A percentile compares a stretch with the other conserved stretches of the same genome.
Evolutionary conservation across 2,329 filamentous ascomycete species (phyloP).

Genomic region (Colletotrichum sp.): DNA sequence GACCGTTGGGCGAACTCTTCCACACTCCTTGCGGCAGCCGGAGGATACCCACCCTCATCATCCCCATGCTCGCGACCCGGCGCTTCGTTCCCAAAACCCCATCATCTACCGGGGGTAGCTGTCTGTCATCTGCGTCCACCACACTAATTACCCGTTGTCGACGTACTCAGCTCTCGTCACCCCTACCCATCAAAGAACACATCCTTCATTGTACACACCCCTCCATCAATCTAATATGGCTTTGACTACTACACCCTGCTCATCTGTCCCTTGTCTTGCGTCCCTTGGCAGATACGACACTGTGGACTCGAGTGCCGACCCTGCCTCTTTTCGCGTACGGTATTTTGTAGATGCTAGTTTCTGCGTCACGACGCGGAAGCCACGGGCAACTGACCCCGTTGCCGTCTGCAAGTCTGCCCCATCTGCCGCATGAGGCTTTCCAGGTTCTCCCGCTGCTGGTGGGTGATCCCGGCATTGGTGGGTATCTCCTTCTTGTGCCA

Average conservation of each 20-base stretch:
- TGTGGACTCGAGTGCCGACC: not conserved
- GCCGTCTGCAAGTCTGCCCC: constrained; percentile 16
- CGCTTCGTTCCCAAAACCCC: not conserved
- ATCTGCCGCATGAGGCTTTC: constrained; percentile 8
- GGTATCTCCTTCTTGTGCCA: not conserved
- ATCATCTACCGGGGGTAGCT: not conserved
- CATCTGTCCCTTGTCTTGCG: not conserved
- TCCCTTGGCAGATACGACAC: not conserved
- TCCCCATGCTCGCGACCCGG: not conserved
- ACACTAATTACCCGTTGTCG: not conserved
- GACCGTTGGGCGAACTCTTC: not conserved
- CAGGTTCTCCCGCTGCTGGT: not conserved
- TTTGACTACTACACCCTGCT: not conserved
- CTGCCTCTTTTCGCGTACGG: not conserved
- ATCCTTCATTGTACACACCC: not conserved
- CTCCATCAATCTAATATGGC: not conserved
- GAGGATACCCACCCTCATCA: not conserved
- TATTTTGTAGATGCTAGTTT: not conserved
- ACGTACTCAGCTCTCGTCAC: not conserved
- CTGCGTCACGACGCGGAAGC: constrained; percentile 17
- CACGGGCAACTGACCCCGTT: constrained; percentile 5
- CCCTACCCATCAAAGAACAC: not conserved
- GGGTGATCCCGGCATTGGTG: not conserved
- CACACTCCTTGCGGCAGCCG: not conserved
- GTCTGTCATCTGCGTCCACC: not conserved